Evolutionary conservation across 2,329 filamentous ascomycete species (phyloP), one percentile per base, ranked within the genome.

Genomic region (Karstenula rhodostoma): DNA sequence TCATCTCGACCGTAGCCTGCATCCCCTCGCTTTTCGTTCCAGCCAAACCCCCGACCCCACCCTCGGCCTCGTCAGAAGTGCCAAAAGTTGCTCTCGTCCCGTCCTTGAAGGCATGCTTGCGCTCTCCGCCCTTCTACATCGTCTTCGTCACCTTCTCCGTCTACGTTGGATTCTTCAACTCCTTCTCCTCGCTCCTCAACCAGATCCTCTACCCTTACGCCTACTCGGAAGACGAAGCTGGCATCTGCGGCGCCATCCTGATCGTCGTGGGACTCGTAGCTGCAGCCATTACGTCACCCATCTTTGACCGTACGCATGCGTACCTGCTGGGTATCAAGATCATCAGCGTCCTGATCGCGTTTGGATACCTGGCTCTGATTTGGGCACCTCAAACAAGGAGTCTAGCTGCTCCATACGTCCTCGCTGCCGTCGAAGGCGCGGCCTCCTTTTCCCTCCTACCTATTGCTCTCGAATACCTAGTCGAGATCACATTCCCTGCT

Each of bases 111-210:
- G 57, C 68, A 19, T 74, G 83, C 47, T 73, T 84, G 49, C 75
- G 72, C 33, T 91, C 87, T 5, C 82, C 86, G 19, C 89, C 94
- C 73, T 90, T 96, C 78, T 96, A 89, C 85, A 85, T 97, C 64
- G 79, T 97, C 66, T 82, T 94, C 62, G 71, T 94, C 61, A 90
- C 94, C n/a, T 98, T 94, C 79, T 81, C 86, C 65, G 79, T 94
- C 70, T 97, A 93, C 77, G 92, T 97, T 62, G 93, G 91, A 70
- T 90, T 95, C 81, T 99, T 99, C 88, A 98, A 98, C 84, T 90
- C 90, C 67, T 83, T 94, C 67, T 96, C 93, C 52, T 91, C 91
- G 1, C 86, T 98, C 1, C 84, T 98, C 10, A 96, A 94, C 81
- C 94, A 97, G 75, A 92, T 98, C 74, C 86, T 98, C 65, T 82